A percentile compares a stretch with the other conserved stretches of the same genome.
Conservation (phyloP, 257 asterid species). For the Solanum tarijense region DNA sequence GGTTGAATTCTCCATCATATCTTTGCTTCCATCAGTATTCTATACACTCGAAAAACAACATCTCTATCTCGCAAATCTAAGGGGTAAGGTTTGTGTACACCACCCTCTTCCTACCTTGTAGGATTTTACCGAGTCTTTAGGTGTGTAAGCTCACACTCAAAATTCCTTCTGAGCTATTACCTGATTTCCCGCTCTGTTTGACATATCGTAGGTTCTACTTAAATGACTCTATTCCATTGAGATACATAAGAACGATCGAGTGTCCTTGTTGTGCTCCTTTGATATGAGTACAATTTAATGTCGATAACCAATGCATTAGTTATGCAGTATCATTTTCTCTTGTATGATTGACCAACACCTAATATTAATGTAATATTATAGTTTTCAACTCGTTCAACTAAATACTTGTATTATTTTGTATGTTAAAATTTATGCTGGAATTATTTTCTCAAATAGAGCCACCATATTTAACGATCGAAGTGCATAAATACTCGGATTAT, state of each 20-base stretch:
- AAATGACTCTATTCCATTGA: too few species aligned
- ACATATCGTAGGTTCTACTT: too few species aligned
- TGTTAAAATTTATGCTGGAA: not conserved
- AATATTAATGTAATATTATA: too few species aligned
- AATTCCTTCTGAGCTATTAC: not conserved
- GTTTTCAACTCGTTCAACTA: too few species aligned
- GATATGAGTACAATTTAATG: not conserved
- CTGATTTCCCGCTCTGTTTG: not conserved
- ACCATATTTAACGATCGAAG: not conserved
- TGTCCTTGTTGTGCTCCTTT: not conserved
- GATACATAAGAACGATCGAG: not conserved
- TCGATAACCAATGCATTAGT: not conserved
- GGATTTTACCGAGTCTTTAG: not conserved
- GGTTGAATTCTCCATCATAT: not conserved
- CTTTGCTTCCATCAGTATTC: not conserved
- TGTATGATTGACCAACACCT: not conserved
- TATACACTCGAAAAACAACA: too few species aligned
- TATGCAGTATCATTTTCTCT: not conserved
- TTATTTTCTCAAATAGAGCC: not conserved
- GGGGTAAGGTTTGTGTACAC: not conserved
- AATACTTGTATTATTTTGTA: not conserved
- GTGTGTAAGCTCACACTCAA: not conserved
- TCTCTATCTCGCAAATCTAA: not conserved
- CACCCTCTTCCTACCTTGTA: not conserved
- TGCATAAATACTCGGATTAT: not conserved